Base-by-base conservation (phyloP, 495 filamentous ascomycete species). In the Baudoinia panamericana region DNA sequence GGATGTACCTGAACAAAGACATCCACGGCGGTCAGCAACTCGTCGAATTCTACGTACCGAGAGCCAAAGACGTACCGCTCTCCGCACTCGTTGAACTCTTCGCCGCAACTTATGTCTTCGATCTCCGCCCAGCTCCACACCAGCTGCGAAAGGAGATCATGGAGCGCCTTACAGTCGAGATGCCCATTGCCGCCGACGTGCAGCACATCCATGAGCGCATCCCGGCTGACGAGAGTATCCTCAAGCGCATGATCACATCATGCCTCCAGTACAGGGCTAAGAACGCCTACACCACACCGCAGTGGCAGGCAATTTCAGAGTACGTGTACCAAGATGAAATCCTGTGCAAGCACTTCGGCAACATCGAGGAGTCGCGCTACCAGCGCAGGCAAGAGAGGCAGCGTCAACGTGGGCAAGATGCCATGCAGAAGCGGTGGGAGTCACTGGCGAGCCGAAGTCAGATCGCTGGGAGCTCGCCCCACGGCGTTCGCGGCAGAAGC, bases 221-320 rank as follows among this genome's bases (percentile, higher is more conserved):
- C 11, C 39, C 39, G 6, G 3, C 20, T 4, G 13, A 22, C 12
- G 39, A 41, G 11, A 18, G 39, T 29, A 13, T 41, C 19, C 6
- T 22, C 39, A 41, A 20, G 27, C 29, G 39, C 19, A 25, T 33
- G 39, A 12, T 41, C 29, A 41, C 39, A 19, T 15, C 39, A 4
- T 41, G 20, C 39, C 33, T 12, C 39, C 13, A 33, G 27, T 21
- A 17, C 8, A 9, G 30, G 7, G 30, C 11, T 7, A 18, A 28
- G 8, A 12, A 25, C 16, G 24, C 8, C 4, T 39, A 39, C 26
- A 19, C 20, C 8, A 26, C 7, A 5, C 12, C 7, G 24, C 24
- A 39, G 36, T 17, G 16, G 15, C 12, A 2, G 7, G 36, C 20
- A 9, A 21, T 39, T 9, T 20, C 2, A 8, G 27, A 32, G 2